Evolutionary conservation across 2,329 filamentous ascomycete genomes (phyloP), one percentile per base, ranked within the genome.

Genomic region (Xylariaceae sp.): DNA sequence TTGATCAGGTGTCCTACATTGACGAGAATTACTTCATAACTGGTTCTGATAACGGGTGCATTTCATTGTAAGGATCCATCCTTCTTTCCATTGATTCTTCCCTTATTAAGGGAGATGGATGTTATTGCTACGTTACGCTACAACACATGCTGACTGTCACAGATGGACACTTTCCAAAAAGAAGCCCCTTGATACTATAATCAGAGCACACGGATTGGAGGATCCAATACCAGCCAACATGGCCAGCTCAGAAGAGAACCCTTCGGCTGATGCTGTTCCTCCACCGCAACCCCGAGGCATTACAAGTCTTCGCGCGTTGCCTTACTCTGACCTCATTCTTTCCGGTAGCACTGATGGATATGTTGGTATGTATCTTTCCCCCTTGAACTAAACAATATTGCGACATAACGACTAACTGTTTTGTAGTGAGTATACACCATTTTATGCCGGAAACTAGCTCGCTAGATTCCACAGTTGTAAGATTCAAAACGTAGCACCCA

Each of bases 341-440:
- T 95, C 87, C 65, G 94, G 93, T 37, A 96, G 91, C 74, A 99
- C 93, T 92, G 94, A 96, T 71, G 94, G 94, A 2, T 86, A 84
- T 73, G 81, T 99, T 62, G 62, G 62, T 64, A 58, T 23, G 62
- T 60, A 34, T 5, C 10, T 13, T 48, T 0, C 7, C 15, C 23
- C 23, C n/a, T 52, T 53, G 2, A 17, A 17, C 17, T 10, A 30
- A 34, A 7, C 9, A 23, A 18, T 48, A 1, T 23, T 39, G n/a
- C 1, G 15, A 54, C n/a, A 53, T 49, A 1, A 4, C n/a, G 45
- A 44, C 62, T 63, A 45, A 63, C 53, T 13, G 5, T 30, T 48
- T 35, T 13, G 10, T 10, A 63, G 62, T 63, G 57, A 63, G 59
- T 61, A 57, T 49, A 50, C 15, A 13, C 2, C 30, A 5, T 37